These are phyloP conservation scores for Talaromyces sp. DNA, from an alignment of 2,329 filamentous ascomycete genomes.

Conservation along the genomic window DNA sequence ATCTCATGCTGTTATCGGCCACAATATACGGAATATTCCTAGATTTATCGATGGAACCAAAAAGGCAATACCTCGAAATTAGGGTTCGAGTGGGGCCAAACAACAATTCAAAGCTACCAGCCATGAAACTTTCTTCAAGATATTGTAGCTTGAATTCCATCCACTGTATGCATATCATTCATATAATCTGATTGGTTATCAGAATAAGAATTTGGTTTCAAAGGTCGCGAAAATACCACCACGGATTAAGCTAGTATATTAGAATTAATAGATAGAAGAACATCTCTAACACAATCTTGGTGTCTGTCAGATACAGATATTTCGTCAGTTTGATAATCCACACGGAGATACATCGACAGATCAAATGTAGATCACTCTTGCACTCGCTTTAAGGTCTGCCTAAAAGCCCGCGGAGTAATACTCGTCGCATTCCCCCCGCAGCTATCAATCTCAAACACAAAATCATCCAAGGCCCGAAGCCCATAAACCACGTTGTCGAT, in stretches of 20 bases:
- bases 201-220: no score
- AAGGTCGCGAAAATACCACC: no score
- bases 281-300: no score
- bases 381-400: not conserved
- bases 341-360: no score
- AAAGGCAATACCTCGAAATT: not conserved
- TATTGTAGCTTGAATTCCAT: not conserved
- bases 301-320: no score
- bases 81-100: not conserved
- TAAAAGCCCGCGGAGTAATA: not conserved
- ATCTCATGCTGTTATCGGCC: no score
- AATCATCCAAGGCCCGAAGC: not conserved
- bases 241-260: no score
- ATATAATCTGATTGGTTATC: no score
- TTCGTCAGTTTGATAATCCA: no score
- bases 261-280: no score
- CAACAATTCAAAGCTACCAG: not conserved
- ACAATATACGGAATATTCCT: no score
- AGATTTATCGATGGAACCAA: not conserved
- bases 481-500: not conserved
- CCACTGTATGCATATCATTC: not conserved
- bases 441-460: not conserved
- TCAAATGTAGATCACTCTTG: not conserved
- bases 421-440: not conserved
- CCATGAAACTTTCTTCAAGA: not conserved